Evolutionary conservation across 1,284 basidiomycete species (phyloP), one percentile per base, ranked within the genome.

Genomic region (Gymnopus androsaceus): DNA sequence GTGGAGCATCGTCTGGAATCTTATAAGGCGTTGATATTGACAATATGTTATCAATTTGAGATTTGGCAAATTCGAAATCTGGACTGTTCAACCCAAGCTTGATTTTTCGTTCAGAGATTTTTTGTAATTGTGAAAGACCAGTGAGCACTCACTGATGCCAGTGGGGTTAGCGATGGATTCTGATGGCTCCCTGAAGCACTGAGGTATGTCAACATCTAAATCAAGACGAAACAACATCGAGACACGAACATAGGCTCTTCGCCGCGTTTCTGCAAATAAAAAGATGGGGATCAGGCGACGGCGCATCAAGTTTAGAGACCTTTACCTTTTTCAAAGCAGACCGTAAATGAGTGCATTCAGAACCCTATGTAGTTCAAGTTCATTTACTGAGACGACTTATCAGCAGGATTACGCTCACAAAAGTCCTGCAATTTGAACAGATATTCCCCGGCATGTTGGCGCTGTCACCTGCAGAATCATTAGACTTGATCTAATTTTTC

Each of bases 381-480:
- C 1, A 12, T 15, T n/a, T 15, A 15, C 36, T 12, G 17, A 15
- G 17, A 15, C 2, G 17, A 12, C n/a, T n/a, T n/a, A n/a, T 14
- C 9, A n/a, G 28, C 2, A n/a, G n/a, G n/a, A n/a, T n/a, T 30
- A 17, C 1, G 30, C 45, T 46, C 45, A 46, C 45, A 46, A 46
- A 46, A 8, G 45, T 28, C 14, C 50, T 58, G 37, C 57, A 55
- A 21, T 58, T 58, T 12, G 53, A 58, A 25, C 57, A 58, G 6
- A 50, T 47, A 27, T 51, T 51, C 17, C 52, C 52, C 8, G 57
- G 52, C 57, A 58, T 58, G 19, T 58, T 54, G 17, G 42, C 51
- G n/a, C 56, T 58, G 31, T 58, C 56, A 28, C 56, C 56, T 58
- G 25, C n/a, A n/a, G n/a, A n/a, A n/a, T n/a, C n/a, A n/a, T n/a